Conservation (phyloP, 2,329 filamentous ascomycete genomes). For the Curvularia sp. region DNA sequence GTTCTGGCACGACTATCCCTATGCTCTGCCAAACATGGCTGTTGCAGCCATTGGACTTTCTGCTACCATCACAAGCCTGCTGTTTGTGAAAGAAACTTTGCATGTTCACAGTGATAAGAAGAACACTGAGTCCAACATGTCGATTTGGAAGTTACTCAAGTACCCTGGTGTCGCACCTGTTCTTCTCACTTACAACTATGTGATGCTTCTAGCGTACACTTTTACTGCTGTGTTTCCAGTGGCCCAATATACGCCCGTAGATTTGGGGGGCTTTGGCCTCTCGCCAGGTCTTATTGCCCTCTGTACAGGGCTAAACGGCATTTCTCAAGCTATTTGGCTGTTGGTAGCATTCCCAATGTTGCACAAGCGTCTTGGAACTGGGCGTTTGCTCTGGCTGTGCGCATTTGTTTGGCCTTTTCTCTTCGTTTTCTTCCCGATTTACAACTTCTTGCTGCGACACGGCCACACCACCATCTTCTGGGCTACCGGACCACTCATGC, state of each 20-base stretch:
- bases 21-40: conserved; percentile 69
- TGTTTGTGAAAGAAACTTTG: conserved; percentile 68
- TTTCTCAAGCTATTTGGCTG: conserved; percentile 74
- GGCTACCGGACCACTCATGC: conserved; percentile 51
- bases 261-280: conserved; percentile 71
- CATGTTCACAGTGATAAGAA: conserved; percentile 38
- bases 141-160: conserved; percentile 64
- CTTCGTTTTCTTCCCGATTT: conserved; percentile 62
- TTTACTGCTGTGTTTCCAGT: conserved; percentile 76
- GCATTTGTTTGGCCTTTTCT: conserved; percentile 68
- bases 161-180: conserved; percentile 71
- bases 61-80: conserved; percentile 59
- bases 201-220: conserved; percentile 72
- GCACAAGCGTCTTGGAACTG: conserved; percentile 71
- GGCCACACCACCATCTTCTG: conserved; percentile 63
- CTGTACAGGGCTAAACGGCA: conserved; percentile 69
- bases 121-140: conserved; percentile 47
- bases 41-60: conserved; percentile 63
- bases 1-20: conserved; percentile 71
- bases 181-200: conserved; percentile 69
- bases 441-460: conserved; percentile 64
- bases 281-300: conserved; percentile 68
- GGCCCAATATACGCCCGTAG: conserved; percentile 69
- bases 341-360: conserved; percentile 73
- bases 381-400: conserved; percentile 67